These are phyloP conservation scores for Rhodotorula graminis DNA, from an alignment of 768 basidiomycete species.

Conservation along the genomic window DNA sequence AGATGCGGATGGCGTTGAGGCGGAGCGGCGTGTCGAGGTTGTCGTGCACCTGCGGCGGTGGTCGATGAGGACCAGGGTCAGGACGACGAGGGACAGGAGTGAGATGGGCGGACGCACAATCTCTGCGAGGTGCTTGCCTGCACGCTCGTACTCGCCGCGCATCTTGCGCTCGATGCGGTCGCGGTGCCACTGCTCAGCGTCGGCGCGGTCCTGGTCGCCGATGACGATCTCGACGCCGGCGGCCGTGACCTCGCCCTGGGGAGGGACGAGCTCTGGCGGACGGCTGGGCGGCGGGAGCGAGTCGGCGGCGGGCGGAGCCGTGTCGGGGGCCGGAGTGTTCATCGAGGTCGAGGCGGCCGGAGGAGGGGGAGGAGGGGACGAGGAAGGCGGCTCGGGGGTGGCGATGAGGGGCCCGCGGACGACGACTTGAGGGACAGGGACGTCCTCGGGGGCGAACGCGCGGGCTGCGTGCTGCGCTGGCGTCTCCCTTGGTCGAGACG, in stretches of 20 bases:
- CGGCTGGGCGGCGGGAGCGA: neutral
- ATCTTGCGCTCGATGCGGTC: slow-evolving; percentile 65
- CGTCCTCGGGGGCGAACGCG: slow-evolving; percentile 13
- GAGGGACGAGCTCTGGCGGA: neutral
- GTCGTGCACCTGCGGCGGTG: slow-evolving; percentile 61
- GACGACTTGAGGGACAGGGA: neutral
- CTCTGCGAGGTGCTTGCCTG: slow-evolving; percentile 60
- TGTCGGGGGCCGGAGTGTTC: neutral
- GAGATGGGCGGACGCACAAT: slow-evolving; percentile 52
- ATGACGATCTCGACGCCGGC: slow-evolving; percentile 23
- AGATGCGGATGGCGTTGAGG: slow-evolving; percentile 72
- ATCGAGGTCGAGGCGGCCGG: neutral
- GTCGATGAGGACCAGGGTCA: neutral
- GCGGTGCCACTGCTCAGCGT: slow-evolving; percentile 69
- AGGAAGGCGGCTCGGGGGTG: neutral
- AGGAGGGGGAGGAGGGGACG: neutral
- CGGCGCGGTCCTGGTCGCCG: slow-evolving; percentile 46
- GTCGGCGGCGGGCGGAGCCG: neutral
- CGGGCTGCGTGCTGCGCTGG: slow-evolving; percentile 8
- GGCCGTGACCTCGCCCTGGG: slow-evolving; percentile 4
- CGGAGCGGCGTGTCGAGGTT: slow-evolving; percentile 64
- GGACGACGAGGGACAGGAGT: neutral
- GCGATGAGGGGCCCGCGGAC: slow-evolving; percentile 20
- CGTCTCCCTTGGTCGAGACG: neutral
- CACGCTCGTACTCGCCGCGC: slow-evolving; percentile 71